Conservation (phyloP, 768 basidiomycete species). For the Suillus hirtellus region DNA sequence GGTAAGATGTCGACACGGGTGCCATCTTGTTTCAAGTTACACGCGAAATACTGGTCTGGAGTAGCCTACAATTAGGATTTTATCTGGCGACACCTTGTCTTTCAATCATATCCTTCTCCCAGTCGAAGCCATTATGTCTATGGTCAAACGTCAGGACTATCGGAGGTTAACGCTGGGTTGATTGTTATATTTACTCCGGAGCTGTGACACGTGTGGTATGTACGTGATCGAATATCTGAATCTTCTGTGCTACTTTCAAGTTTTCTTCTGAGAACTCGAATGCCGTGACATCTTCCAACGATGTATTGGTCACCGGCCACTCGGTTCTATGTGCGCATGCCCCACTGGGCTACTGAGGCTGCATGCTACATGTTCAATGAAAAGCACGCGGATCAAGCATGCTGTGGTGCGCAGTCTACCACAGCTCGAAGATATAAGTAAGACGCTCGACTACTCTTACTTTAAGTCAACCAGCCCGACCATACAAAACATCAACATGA, state of each 20-base stretch:
- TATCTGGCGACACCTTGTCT: not conserved
- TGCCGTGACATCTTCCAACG: not conserved
- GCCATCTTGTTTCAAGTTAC: not conserved
- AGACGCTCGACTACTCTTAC: not conserved
- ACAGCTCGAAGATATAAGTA: not conserved
- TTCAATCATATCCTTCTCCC: not conserved
- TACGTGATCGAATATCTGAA: not conserved
- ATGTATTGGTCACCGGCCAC: not conserved
- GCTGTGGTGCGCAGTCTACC: not conserved
- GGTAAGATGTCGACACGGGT: not conserved
- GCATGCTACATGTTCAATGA: not conserved
- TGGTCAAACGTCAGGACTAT: not conserved
- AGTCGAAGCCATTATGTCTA: not conserved
- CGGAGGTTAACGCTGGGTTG: not conserved
- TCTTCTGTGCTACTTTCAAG: not conserved
- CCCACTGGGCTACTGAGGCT: not conserved
- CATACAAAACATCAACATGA: not conserved
- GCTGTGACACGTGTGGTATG: not conserved
- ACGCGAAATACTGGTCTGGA: no score
- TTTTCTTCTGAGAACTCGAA: constrained; percentile 5
- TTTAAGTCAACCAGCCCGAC: not conserved
- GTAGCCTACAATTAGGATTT: not conserved
- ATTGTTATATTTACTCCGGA: not conserved
- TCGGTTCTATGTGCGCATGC: not conserved
- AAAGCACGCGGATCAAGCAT: constrained; percentile 3